Base-by-base conservation (phyloP, 73 alveolate genomes). In the Paramecium sexaurelia region DNA sequence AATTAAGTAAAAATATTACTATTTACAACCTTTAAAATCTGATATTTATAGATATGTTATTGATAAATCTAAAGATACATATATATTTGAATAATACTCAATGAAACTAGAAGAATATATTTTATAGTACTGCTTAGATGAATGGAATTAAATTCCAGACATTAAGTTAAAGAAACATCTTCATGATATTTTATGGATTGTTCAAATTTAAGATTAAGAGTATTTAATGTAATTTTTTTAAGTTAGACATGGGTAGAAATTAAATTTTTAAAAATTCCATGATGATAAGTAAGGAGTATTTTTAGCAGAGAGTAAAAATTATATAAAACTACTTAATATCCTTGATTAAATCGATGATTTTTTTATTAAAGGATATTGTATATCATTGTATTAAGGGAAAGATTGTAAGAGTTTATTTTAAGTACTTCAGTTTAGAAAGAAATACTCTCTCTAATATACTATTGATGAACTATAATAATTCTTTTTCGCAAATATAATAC, bases 331-430 rank as follows among this genome's bases (percentile, higher is more conserved):
- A 17, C 27, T 61, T 10, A 41, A 39, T 19, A 17, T 78, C 11
- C 26, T 78, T 7, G 90, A 78, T 78, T 24, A 41, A 33, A 45
- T 78, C 5, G 90, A 78, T 78, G 90, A 78, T 24, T 78, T 78
- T 43, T 41, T 40, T 7, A 43, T 41, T 1, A 78, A 78, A 45
- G 90, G 90, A 45, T 78, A 78, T 41, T 78, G 90, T 20, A 6
- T 78, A 19, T 41, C 68, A 10, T 19, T 78, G 5, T 78, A 78
- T 78, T 17, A 37, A 7, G 68, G 11, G 0, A 78, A 33, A 39
- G 41, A 32, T 40, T 29, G 24, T 22, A 29, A 39, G 19, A 78
- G 61, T 15, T 27, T 78, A 10, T 22, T 26, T 29, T 41, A 37
- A 39, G 55, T 78, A 40, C 11, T 78, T 7, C n/a, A 78, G 41